Evolutionary conservation across 1,139 yeast species (phyloP).

Genomic region (Pichiaceae sp.): DNA sequence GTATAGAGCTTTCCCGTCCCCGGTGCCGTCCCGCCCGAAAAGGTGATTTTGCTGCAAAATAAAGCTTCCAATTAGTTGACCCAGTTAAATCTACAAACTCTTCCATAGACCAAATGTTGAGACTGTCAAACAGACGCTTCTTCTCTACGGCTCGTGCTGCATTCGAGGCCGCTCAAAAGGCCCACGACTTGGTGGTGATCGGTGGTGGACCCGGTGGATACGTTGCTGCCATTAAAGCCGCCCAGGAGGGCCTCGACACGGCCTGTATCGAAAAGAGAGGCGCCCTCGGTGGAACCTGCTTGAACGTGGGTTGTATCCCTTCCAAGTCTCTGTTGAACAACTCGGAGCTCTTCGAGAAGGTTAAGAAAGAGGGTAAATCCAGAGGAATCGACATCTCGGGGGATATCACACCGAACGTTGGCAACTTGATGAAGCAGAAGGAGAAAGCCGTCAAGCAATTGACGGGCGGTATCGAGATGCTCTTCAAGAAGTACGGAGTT

Average conservation of each 20-base stretch:
- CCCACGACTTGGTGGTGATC: constrained; percentile 87
- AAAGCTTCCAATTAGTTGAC: not conserved
- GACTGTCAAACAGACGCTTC: constrained; percentile 21
- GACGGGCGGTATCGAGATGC: constrained; percentile 89
- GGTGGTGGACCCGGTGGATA: constrained; percentile 99
- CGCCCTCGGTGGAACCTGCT: constrained; percentile 92
- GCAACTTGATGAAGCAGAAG: constrained; percentile 83
- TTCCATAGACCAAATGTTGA: constrained; percentile 16
- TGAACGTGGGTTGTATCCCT: constrained; percentile 98
- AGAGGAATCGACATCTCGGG: constrained; percentile 87
- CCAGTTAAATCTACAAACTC: not conserved
- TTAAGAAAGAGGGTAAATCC: constrained; percentile 71
- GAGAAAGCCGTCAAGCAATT: constrained; percentile 81
- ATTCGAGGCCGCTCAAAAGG: constrained; percentile 28
- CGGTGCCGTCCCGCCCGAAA: not conserved
- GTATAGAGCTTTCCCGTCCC: too few species aligned
- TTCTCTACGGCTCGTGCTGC: constrained; percentile 22
- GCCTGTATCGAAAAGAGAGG: constrained; percentile 98
- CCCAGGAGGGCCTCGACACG: constrained; percentile 88
- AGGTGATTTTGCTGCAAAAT: not conserved
- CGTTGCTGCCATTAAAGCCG: constrained; percentile 98
- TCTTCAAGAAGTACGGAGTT: constrained; percentile 93
- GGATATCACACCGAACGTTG: constrained; percentile 67
- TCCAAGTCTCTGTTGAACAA: constrained; percentile 93
- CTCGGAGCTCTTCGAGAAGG: constrained; percentile 86